Percentiles rank a stretch among this genome's conserved stretches.
These are phyloP conservation scores for Suhomyces kunorum DNA, from an alignment of 1,139 yeast genomes.

Conservation along the genomic window DNA sequence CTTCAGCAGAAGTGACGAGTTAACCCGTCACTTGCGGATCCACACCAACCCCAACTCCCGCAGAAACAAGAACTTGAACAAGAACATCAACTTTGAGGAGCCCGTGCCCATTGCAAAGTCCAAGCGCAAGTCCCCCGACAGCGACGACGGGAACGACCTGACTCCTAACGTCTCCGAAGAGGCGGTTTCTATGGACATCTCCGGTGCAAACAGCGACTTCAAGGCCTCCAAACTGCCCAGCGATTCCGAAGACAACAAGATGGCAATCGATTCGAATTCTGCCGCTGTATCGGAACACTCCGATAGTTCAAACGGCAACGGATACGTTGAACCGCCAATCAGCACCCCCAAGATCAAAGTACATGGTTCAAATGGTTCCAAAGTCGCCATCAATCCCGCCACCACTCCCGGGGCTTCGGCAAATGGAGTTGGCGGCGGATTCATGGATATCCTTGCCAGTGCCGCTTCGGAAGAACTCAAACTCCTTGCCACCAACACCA, in stretches of 20 bases:
- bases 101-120: conserved; percentile 6
- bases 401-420: conserved; percentile 12
- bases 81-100: conserved; percentile 15
- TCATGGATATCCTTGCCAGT: conserved; percentile 70
- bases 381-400: conserved; percentile 1
- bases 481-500: conserved; percentile 50
- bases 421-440: background rate
- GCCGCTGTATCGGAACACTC: background rate
- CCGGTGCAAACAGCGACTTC: background rate
- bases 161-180: background rate
- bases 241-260: background rate
- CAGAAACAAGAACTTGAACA: conserved; percentile 46
- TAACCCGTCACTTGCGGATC: conserved; percentile 65
- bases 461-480: conserved; percentile 81
- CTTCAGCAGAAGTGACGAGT: conserved; percentile 67
- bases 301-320: background rate
- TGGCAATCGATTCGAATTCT: background rate
- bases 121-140: conserved; percentile 4
- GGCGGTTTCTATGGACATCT: background rate
- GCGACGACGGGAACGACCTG: conserved; percentile 1
- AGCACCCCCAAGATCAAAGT: too few species aligned
- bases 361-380: background rate
- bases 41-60: conserved; percentile 66
- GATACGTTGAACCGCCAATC: background rate
- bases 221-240: background rate